Conservation (phyloP, 2,329 filamentous ascomycete species). For the Coniochaeta sp. region DNA sequence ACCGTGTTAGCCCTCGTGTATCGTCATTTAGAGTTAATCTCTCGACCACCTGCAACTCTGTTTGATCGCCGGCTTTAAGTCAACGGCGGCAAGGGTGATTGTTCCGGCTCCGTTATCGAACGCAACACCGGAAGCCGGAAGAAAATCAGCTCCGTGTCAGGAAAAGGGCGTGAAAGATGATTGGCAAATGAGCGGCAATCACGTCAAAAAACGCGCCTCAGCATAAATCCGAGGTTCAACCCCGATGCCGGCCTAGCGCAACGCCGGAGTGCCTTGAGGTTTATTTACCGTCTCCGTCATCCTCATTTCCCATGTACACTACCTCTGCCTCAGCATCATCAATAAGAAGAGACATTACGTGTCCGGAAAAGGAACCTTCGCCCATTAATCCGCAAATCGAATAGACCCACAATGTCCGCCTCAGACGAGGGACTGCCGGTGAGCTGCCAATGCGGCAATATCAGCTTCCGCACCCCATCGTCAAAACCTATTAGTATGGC, state of each 20-base stretch:
- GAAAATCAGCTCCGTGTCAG: too few species aligned
- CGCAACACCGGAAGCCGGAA: too few species aligned
- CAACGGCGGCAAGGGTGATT: too few species aligned
- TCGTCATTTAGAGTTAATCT: too few species aligned
- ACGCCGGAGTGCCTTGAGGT: not conserved
- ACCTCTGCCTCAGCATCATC: not conserved
- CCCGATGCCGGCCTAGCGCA: not conserved
- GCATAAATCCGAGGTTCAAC: not conserved
- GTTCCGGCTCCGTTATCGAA: too few species aligned
- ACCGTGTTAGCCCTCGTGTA: too few species aligned
- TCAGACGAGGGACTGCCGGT: not conserved
- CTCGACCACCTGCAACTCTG: too few species aligned
- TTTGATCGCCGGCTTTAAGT: too few species aligned
- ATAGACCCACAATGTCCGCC: not conserved
- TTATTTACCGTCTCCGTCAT: not conserved
- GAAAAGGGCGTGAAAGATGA: too few species aligned
- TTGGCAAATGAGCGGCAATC: too few species aligned
- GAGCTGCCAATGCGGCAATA: conserved; percentile 2
- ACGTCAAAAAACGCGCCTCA: too few species aligned
- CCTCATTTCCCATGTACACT: not conserved
- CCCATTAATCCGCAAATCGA: not conserved
- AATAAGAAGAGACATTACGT: not conserved
- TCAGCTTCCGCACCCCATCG: not conserved
- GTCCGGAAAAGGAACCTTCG: not conserved
- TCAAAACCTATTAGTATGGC: conserved; percentile 25